Conservation (phyloP, 352 stramenopile species). For the Globisporangium heterothallicum region DNA sequence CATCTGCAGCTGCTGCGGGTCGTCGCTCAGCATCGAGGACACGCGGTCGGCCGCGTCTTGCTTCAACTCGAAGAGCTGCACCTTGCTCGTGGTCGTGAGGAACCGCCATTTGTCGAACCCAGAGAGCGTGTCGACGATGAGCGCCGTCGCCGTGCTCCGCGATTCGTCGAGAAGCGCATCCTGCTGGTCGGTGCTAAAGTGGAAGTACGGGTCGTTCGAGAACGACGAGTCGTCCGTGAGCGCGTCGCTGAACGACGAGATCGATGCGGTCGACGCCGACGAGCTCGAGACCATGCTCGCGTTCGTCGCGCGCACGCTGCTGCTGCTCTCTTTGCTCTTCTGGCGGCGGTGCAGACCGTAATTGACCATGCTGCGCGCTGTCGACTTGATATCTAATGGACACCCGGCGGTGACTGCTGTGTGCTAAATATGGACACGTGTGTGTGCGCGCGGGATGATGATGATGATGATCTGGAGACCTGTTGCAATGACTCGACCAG, state of each 20-base stretch:
- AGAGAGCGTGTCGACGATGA: constrained; percentile 54
- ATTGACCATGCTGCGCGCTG: constrained; percentile 7
- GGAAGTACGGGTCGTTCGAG: constrained; percentile 43
- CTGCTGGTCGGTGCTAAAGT: constrained; percentile 46
- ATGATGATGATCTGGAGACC: too few relatives aligned
- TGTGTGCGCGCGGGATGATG: too few relatives aligned
- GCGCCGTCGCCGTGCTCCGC: constrained; percentile 43
- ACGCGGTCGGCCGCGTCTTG: constrained; percentile 39
- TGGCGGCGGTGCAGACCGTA: constrained; percentile 9
- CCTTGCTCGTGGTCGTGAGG: constrained; percentile 24
- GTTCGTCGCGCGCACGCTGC: constrained; percentile 9
- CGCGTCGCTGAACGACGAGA: constrained; percentile 7
- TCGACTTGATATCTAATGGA: neutral
- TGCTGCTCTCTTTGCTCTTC: constrained; percentile 13
- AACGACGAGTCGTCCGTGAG: constrained; percentile 4
- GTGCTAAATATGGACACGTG: neutral
- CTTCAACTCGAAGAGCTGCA: constrained; percentile 57
- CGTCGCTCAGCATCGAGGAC: constrained; percentile 27
- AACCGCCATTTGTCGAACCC: constrained; percentile 68
- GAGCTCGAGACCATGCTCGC: constrained; percentile 7
- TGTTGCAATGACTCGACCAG: too few relatives aligned
- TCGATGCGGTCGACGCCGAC: constrained; percentile 3
- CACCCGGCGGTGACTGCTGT: neutral
- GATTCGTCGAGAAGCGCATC: constrained; percentile 39
- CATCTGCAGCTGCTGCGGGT: constrained; percentile 17